Evolutionary conservation across 306 rosid genomes (phyloP), one percentile per base, ranked within the genome.

Genomic region (Vachellia pachyceras): DNA sequence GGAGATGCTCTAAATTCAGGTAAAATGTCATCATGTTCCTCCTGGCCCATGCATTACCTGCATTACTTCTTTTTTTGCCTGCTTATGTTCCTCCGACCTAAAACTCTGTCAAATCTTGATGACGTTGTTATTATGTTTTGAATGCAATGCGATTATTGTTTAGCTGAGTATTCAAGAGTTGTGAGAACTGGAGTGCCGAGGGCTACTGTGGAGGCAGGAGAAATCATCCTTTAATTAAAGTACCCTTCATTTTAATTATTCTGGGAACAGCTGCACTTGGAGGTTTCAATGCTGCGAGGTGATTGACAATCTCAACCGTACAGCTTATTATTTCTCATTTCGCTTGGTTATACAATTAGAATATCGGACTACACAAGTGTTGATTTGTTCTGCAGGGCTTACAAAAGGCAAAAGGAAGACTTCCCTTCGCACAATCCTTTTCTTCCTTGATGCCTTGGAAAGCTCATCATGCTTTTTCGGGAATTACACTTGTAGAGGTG

Each of bases 351-450:
- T 55, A 11, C 47, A 35, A 57, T 73, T 63, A 36, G 44, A 77
- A 58, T 13, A 11, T 37, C 61, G 39, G 60, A 77, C 54, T 17
- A 8, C 18, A 13, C 42, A 10, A 42, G 61, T 77, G 57, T 75
- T 47, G 64, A 23, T 57, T n/a, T 75, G 49, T 75, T 57, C 33
- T 18, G 18, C 94, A 91, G 95, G 90, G 93, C 97, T 74, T 91
- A 89, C 83, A 89, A 77, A 85, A 90, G 72, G 84, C 90, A 92
- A 61, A 90, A 91, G 86, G 88, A 88, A 79, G 79, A 82, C 25
- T 88, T 86, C 84, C 94, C 94, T 79, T 92, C 97, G 41, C 92
- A 92, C 88, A 89, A 92, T 87, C 97, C 97, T 50, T 91, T 92
- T 88, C 92, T 91, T 80, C 97, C 97, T 69, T 91, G 92, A 91